Percentiles rank a stretch among this genome's conserved stretches.
phyloP scores from a whole-genome alignment of 306 rosid genomes.

The Neltuma alba region DNA sequence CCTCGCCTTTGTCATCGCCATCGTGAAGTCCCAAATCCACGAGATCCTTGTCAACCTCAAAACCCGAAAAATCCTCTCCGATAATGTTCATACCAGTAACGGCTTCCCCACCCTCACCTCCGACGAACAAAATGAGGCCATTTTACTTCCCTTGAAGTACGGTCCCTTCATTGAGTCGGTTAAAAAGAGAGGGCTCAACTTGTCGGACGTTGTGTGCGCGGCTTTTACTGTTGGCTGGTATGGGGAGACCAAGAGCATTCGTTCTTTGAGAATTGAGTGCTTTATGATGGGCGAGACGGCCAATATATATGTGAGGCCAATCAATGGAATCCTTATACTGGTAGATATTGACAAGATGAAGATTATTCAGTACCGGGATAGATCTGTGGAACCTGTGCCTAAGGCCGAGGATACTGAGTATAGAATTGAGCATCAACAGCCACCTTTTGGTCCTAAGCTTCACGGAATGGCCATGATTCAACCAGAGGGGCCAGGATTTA shows the following conservation, averaged over 20 bases:
- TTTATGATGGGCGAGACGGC: constrained; percentile 20
- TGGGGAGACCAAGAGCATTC: constrained; percentile 16
- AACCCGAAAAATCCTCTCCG: constrained; percentile 23
- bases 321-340: constrained; percentile 34
- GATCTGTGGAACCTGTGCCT: constrained; percentile 14
- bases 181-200: constrained; percentile 44
- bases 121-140: constrained; percentile 29
- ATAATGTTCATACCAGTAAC: constrained; percentile 22
- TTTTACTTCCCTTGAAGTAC: constrained; percentile 26
- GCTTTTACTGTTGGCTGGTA: constrained; percentile 41
- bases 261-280: constrained; percentile 40
- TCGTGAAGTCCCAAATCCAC: constrained; percentile 16
- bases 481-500: constrained; percentile 40
- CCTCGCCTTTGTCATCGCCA: constrained; percentile 28
- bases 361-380: constrained; percentile 33
- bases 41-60: constrained; percentile 25
- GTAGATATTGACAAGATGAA: constrained; percentile 38
- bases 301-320: constrained; percentile 38
- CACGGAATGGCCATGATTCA: constrained; percentile 9
- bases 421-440: constrained; percentile 27
- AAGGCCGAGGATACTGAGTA: constrained; percentile 38
- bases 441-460: constrained; percentile 36
- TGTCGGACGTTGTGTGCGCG: constrained; percentile 50
- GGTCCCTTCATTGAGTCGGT: constrained; percentile 37
- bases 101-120: constrained; percentile 40